Conservation (phyloP, 2,329 filamentous ascomycete species). For the Bipolaris sorokiniana region DNA sequence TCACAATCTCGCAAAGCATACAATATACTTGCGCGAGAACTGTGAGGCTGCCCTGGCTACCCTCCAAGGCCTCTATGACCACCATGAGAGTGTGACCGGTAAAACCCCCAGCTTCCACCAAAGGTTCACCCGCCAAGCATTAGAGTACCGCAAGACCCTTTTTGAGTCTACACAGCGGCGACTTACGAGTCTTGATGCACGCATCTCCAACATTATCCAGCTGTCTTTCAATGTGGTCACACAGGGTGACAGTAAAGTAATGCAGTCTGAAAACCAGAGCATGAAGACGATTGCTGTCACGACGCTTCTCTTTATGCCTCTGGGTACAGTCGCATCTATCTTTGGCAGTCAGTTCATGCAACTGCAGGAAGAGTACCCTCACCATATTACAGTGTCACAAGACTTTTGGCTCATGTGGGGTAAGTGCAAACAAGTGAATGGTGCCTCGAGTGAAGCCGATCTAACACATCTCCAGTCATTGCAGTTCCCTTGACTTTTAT, state of each 20-base stretch:
- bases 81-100: conserved; percentile 21
- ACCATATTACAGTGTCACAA: conserved; percentile 31
- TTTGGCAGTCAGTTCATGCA: conserved; percentile 42
- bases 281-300: conserved; percentile 56
- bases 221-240: conserved; percentile 51
- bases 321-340: conserved; percentile 42
- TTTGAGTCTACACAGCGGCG: conserved; percentile 46
- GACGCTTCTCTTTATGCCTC: conserved; percentile 54
- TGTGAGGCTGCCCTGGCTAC: conserved; percentile 40
- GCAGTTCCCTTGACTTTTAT: conserved; percentile 30
- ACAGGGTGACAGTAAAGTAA: conserved; percentile 46
- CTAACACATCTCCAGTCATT: conserved; percentile 15
- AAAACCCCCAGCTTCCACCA: conserved; percentile 11
- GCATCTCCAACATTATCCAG: conserved; percentile 49
- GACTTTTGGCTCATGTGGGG: conserved; percentile 42
- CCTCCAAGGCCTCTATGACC: conserved; percentile 29
- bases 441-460: background rate
- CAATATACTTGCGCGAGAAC: conserved; percentile 48
- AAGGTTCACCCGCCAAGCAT: conserved; percentile 23
- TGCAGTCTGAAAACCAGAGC: conserved; percentile 49
- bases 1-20: conserved; percentile 50
- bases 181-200: conserved; percentile 43
- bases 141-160: conserved; percentile 41
- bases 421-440: background rate
- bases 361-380: conserved; percentile 25